Evolutionary conservation across 345 rosid species (phyloP), one percentile per base, ranked within the genome.

Genomic region (Toxicodendron radicans): DNA sequence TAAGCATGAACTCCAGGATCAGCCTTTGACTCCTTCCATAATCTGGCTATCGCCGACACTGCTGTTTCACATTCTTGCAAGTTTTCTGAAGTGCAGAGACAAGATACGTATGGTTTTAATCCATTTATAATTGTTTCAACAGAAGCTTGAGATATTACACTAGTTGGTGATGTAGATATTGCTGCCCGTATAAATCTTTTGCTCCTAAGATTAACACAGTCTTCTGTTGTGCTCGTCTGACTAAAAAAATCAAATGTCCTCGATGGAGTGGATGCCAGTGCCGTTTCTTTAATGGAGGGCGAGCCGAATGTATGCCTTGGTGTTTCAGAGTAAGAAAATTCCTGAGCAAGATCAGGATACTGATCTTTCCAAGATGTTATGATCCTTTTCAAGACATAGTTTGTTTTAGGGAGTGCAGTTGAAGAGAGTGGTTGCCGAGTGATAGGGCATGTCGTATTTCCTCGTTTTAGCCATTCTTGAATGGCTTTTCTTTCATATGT

Each of bases 401-500:
- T 88, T 27, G 92, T 90, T 75, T 88, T 88, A n/a, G 94, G 91
- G 62, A 88, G 69, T 64, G 79, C 38, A 68, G 66, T 79, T 20
- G 87, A 75, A 17, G 79, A 78, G 35, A 88, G 80, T 54, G 85
- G 79, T 38, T 85, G 90, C 66, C 92, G 81, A 33, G 94, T 86
- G 53, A 90, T 86, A 18, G 94, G 94, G 54, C 92, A 90, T 6
- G 85, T 84, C 16, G 80, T 73, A 63, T 85, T 88, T 76, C 94
- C 94, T 66, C 88, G 79, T 63, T 79, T 71, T 35, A 90, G 70
- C 92, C 94, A 88, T 81, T 90, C 94, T 74, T 90, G 86, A 66
- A 88, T 90, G 30, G 94, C 94, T 85, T 82, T 85, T 54, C 89
- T 85, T 74, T 90, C 94, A 59, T 85, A 90, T 21, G 90, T 90